Evolutionary conservation across 1,284 basidiomycete genomes (phyloP), one percentile per base, ranked within the genome.

Genomic region (Leccinum subrobustum): DNA sequence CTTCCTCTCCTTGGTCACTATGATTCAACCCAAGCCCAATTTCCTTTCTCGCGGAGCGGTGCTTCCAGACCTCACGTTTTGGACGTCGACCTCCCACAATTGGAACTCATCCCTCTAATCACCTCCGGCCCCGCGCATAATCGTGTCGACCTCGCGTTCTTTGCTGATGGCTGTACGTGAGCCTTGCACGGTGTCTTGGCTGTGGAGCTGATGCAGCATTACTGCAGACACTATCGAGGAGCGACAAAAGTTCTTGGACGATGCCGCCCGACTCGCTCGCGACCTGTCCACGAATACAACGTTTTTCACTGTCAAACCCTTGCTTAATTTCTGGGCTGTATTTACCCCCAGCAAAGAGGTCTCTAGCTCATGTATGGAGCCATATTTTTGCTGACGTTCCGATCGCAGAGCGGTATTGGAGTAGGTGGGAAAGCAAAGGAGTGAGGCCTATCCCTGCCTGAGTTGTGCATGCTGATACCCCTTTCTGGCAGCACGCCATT

Each of bases 321-420:
- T 94, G 37, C 74, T 94, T 60, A 94, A 94, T 68, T 88, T 94
- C 65, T 94, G 89, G 88, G 91, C 85, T 1, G 88, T 89, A 0
- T 94, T 92, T 67, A 80, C 87, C 6, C 86, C 91, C 0, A 91
- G 89, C 69, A 80, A 79, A 60, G 85, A 91, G 79, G 89, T 87
- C 16, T 59, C 6, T 47, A 37, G 9, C n/a, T 23, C n/a, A 11
- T 54, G 5, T 27, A 23, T 62, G 23, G 54, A 20, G 11, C 5
- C 3, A 16, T 52, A 11, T 60, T 55, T 6, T 33, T 23, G 33
- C 60, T 63, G 12, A 62, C 50, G 37, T 47, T 44, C 25, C 52
- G 39, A 51, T 42, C 1, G 47, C 65, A 93, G 90, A 91, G 87
- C 59, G 92, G 92, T 2, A 81, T 93, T 44, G 92, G 92, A 2